Evolutionary conservation across 352 stramenopile genomes (phyloP).

Genomic region (Pythium sukuiense): DNA sequence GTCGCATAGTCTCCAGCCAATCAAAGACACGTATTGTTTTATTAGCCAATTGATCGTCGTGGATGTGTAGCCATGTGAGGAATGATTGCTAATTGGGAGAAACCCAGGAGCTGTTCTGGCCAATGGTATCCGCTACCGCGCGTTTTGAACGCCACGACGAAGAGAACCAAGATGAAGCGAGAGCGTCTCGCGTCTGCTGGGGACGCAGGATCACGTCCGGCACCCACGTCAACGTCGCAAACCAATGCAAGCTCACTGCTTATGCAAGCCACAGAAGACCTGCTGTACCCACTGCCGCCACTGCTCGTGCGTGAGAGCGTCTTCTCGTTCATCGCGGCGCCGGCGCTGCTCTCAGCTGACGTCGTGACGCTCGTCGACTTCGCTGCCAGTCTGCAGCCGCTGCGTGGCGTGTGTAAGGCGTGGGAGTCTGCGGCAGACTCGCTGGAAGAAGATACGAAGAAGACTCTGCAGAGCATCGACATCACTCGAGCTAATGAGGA

Average conservation of each 20-base stretch:
- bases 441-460: not conserved
- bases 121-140: not conserved
- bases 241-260: not conserved
- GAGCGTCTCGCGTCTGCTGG: not conserved
- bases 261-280: not conserved
- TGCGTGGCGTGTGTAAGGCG: slow-evolving; percentile 11
- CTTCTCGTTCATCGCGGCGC: slow-evolving; percentile 12
- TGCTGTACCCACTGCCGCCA: slow-evolving; percentile 4
- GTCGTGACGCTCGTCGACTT: not conserved
- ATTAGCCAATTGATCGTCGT: too few relatives aligned
- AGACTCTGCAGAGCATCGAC: not conserved
- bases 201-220: not conserved
- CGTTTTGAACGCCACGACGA: not conserved
- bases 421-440: slow-evolving; percentile 2
- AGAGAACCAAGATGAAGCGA: slow-evolving; percentile 9
- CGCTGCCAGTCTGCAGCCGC: slow-evolving; percentile 1
- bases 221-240: not conserved
- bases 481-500: not conserved
- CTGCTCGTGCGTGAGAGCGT: slow-evolving; percentile 13
- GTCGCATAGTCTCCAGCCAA: too few relatives aligned
- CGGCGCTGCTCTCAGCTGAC: slow-evolving; percentile 9
- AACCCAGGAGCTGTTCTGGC: not conserved
- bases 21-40: not conserved
- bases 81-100: slow-evolving; percentile 4
- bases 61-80: slow-evolving; percentile 1